Percentiles rank a stretch among this genome's conserved stretches.
These are phyloP conservation scores for Sporothrix sp. DNA, from an alignment of 2,329 filamentous ascomycete genomes.

Conservation along the genomic window DNA sequence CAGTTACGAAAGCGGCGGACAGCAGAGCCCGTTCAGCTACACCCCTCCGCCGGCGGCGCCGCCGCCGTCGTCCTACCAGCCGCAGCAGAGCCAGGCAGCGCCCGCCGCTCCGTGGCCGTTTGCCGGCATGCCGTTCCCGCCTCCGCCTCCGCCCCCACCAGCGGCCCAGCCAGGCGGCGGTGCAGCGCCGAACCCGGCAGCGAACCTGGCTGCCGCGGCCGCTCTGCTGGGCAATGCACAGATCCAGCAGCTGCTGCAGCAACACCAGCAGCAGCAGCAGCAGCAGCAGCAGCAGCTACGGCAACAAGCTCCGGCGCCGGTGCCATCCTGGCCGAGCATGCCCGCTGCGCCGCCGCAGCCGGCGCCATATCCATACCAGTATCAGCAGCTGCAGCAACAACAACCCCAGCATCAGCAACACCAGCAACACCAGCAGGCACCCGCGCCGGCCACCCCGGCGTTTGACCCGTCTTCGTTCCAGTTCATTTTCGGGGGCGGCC, in stretches of 20 bases:
- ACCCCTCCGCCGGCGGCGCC: slow-evolving; percentile 2
- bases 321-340: not conserved
- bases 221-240: slow-evolving; percentile 22
- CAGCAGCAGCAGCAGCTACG: slow-evolving; percentile 12
- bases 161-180: not conserved
- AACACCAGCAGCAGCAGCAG: slow-evolving; percentile 18
- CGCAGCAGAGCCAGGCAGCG: not conserved
- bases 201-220: slow-evolving; percentile 3
- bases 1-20: not conserved
- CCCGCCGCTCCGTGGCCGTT: slow-evolving; percentile 9
- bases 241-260: slow-evolving; percentile 28
- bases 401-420: slow-evolving; percentile 8
- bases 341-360: slow-evolving; percentile 1
- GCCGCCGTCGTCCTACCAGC: slow-evolving; percentile 27
- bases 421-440: slow-evolving; percentile 1
- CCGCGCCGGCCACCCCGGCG: not conserved
- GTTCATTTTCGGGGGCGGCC: slow-evolving; percentile 9
- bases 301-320: not conserved
- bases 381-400: slow-evolving; percentile 8
- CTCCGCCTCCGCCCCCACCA: slow-evolving; percentile 23
- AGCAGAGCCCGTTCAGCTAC: not conserved
- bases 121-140: slow-evolving; percentile 15
- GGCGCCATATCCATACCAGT: slow-evolving; percentile 3
- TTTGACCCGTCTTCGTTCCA: slow-evolving; percentile 9
- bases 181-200: slow-evolving; percentile 1